Evolutionary conservation across 1,284 basidiomycete species (phyloP), one percentile per base, ranked within the genome.

Genomic region (Sphagnurus paluster): DNA sequence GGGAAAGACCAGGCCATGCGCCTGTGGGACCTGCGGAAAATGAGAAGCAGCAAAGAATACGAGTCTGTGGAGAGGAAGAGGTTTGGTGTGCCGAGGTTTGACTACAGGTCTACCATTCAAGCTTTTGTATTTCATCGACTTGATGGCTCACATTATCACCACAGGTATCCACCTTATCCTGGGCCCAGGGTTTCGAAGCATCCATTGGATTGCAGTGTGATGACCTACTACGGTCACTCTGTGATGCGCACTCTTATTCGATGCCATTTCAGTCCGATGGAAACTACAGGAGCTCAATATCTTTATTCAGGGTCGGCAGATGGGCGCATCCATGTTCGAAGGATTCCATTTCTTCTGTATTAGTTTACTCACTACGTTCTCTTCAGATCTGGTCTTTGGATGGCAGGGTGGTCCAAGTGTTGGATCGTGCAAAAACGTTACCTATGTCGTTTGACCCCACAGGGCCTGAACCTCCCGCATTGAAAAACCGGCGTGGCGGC

Each of bases 1-100:
- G 93, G 93, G 39, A 99, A 99, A 67, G 97, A 99, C 63, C 96
- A 98, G 63, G 84, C 90, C 1, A 73, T 93, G 44, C 84, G 93
- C 20, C 69, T 99, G 23, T 99, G 96, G 90, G 96, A 99, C 68
- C 70, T 99, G 40, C 85, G 96, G 30, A 93, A 87, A 70, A 97
- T 99, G 95, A 77, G 84, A 30, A 81, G 74, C 44, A 86, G 79
- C 56, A 63, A 72, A 8, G 86, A 93, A 25, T 89, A 86, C 54
- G 82, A 90, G 42, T 58, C 60, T 9, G 76, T 84, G 43, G 67
- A 69, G 25, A 58, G 71, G 39, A 68, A 65, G 9, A 56, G 68
- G 47, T 93, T 87, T 62, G 87, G 88, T 4, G 72, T 83, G 50
- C 61, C 61, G 1, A 67, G 76, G 44, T 98, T 81, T 60, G 95